A percentile compares a stretch with the other conserved stretches of the same genome.
phyloP scores from a whole-genome alignment of 305 asterid genomes.

The Striga hermonthica region DNA sequence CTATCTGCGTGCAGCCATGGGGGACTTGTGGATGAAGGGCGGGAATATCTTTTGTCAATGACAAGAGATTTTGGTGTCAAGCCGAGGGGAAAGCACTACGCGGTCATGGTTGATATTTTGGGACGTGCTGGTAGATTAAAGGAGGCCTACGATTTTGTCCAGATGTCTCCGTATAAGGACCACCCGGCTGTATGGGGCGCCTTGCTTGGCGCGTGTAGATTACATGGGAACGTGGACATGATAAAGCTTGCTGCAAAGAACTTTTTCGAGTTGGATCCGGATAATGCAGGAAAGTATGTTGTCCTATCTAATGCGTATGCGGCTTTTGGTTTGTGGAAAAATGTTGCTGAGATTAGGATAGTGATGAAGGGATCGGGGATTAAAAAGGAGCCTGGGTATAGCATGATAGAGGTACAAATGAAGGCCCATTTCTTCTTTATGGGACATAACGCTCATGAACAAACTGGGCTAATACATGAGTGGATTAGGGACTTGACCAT shows the following conservation, averaged over 20 bases:
- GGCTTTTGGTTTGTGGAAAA: slow-evolving; percentile 77
- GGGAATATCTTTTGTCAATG: slow-evolving; percentile 68
- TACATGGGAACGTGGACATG: slow-evolving; percentile 71
- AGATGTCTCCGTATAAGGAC: slow-evolving; percentile 52
- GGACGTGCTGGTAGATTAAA: slow-evolving; percentile 83
- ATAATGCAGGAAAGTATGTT: slow-evolving; percentile 79
- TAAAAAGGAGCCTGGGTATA: slow-evolving; percentile 78
- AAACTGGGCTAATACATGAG: slow-evolving; percentile 49
- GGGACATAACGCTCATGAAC: slow-evolving; percentile 74
- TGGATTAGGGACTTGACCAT: slow-evolving; percentile 49
- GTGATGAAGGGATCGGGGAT: slow-evolving; percentile 78
- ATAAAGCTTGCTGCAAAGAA: slow-evolving; percentile 72
- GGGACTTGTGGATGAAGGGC: slow-evolving; percentile 71
- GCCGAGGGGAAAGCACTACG: slow-evolving; percentile 74
- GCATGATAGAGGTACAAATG: slow-evolving; percentile 85
- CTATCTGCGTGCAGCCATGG: slow-evolving; percentile 90
- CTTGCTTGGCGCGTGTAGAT: slow-evolving; percentile 74
- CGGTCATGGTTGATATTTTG: slow-evolving; percentile 77
- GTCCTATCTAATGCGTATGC: slow-evolving; percentile 88
- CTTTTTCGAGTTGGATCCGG: slow-evolving; percentile 73
- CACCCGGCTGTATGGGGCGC: slow-evolving; percentile 94
- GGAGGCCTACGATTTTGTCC: slow-evolving; percentile 66
- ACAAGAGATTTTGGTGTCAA: slow-evolving; percentile 61
- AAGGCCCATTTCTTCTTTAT: slow-evolving; percentile 71
- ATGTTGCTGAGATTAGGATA: slow-evolving; percentile 72